Conservation (phyloP, 129 eudicot species). For the Lactuca saligna region DNA sequence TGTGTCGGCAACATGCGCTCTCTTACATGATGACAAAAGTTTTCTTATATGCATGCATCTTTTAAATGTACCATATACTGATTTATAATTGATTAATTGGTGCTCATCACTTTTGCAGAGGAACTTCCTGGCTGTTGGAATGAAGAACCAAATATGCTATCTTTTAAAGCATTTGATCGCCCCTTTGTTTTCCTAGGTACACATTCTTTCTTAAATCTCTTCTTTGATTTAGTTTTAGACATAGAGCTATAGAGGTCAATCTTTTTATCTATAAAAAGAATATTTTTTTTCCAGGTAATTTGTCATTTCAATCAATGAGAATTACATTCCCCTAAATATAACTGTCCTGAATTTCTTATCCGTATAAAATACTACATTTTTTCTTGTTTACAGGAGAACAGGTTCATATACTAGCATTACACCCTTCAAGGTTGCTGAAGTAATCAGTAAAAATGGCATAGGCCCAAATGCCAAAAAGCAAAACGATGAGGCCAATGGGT, state of each 20-base stretch:
- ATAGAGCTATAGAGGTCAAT: background rate
- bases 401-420: conserved; percentile 77
- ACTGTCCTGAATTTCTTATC: background rate
- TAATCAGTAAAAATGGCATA: conserved; percentile 71
- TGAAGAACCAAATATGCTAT: conserved; percentile 62
- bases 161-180: conserved; percentile 75
- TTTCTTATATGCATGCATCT: conserved; percentile 2
- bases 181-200: conserved; percentile 88
- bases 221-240: conserved; percentile 7
- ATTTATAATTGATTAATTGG: conserved; percentile 16
- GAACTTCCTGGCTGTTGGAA: conserved; percentile 75
- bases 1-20: background rate
- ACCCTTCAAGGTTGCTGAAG: conserved; percentile 95
- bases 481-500: conserved; percentile 51
- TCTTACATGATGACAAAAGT: conserved; percentile 9
- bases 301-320: too few species aligned
- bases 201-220: conserved; percentile 11
- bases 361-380: conserved; percentile 2
- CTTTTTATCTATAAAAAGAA: too few species aligned
- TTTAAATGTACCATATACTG: background rate
- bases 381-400: conserved; percentile 68
- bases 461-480: conserved; percentile 47
- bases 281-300: too few species aligned
- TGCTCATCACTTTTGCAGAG: conserved; percentile 44
- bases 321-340: background rate